Percentiles rank a stretch among this genome's conserved stretches.
phyloP scores from a whole-genome alignment of 106 monocot species.

The Dendrobium chrysotoxum region DNA sequence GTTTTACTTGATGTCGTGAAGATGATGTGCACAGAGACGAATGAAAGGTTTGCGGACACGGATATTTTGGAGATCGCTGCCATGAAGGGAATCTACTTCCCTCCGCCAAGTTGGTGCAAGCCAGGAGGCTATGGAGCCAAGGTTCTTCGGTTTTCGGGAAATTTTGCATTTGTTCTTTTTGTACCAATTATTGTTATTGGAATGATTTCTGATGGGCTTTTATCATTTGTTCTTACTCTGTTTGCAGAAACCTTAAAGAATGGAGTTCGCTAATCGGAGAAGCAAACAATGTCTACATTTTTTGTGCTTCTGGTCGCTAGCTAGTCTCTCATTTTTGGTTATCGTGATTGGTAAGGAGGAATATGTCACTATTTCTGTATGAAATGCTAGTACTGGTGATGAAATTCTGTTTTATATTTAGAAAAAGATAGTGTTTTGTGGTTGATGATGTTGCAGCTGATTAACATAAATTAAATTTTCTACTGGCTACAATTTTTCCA shows the following conservation, averaged over 20 bases:
- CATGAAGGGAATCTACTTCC: conserved; percentile 6
- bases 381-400: neutral
- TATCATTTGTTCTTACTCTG: neutral
- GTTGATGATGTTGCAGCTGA: neutral
- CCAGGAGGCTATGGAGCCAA: neutral
- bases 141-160: neutral
- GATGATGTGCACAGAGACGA: neutral
- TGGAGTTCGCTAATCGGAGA: neutral
- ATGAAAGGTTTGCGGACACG: neutral
- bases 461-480: neutral
- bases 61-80: conserved; percentile 7
- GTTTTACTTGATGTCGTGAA: neutral
- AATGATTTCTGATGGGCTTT: neutral
- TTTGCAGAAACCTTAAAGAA: neutral
- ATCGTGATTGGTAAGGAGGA: neutral
- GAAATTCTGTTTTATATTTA: neutral
- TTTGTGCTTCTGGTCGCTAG: neutral
- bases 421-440: neutral
- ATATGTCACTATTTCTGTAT: neutral
- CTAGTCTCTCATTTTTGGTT: neutral
- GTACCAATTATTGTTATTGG: neutral
- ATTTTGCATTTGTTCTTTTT: neutral
- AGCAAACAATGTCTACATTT: neutral
- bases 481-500: too few species aligned
- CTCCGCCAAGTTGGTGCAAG: neutral